Percentiles rank a stretch among this genome's conserved stretches.
Evolutionary conservation across 2,329 filamentous ascomycete species (phyloP).

Genomic region (Ophiocordyceps robertsii): DNA sequence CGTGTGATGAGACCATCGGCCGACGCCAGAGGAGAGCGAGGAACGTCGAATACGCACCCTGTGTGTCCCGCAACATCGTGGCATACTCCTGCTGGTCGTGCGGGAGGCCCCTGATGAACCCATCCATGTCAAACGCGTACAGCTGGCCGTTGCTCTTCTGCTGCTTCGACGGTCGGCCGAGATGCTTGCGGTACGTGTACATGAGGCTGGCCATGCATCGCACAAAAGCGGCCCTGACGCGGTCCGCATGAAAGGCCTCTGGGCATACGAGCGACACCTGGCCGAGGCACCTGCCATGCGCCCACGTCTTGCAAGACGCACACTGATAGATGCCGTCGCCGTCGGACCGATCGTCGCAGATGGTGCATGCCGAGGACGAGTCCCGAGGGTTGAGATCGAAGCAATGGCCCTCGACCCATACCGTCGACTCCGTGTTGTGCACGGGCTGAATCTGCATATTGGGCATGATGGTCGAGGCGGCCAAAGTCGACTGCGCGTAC

Average conservation of each 20-base stretch:
- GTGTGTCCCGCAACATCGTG: constrained; percentile 50
- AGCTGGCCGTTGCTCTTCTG: constrained; percentile 47
- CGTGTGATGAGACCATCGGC: neutral
- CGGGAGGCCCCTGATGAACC: constrained; percentile 50
- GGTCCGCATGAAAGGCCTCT: constrained; percentile 46
- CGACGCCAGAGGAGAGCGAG: neutral
- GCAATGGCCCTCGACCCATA: constrained; percentile 79
- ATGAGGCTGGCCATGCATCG: constrained; percentile 52
- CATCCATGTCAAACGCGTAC: constrained; percentile 52
- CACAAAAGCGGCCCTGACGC: constrained; percentile 50
- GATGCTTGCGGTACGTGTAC: constrained; percentile 52
- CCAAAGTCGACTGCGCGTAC: constrained; percentile 75
- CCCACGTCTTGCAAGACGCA: constrained; percentile 44
- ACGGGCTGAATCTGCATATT: constrained; percentile 71
- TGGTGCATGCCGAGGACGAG: constrained; percentile 46
- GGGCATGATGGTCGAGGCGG: constrained; percentile 77
- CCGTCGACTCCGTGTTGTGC: constrained; percentile 61
- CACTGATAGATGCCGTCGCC: constrained; percentile 66
- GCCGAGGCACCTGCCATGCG: constrained; percentile 48
- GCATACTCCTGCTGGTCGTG: constrained; percentile 54
- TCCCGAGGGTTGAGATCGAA: constrained; percentile 53
- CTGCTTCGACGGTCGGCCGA: constrained; percentile 44
- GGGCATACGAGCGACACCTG: constrained; percentile 51
- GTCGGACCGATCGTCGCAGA: constrained; percentile 64
- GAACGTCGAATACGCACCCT: constrained; percentile 32